Percentiles rank a stretch among this genome's conserved stretches.
Conservation (phyloP, 2,329 filamentous ascomycete species). For the Achaetomium macrosporum region DNA sequence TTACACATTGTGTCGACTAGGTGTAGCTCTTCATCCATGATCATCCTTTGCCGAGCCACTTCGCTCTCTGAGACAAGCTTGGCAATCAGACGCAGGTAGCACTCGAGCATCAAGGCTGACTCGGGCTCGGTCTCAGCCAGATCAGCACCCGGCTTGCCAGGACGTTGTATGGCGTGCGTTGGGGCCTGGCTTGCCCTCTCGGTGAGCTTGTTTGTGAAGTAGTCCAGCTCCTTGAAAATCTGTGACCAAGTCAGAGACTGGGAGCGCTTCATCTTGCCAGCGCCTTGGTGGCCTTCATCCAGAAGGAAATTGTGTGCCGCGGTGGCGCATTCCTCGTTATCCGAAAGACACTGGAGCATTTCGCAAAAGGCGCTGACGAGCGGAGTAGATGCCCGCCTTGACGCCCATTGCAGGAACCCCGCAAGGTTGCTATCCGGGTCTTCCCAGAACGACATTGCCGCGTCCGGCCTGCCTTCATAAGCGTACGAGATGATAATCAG, state of each 20-base stretch:
- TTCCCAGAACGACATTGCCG: slow-evolving; percentile 83
- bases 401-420: slow-evolving; percentile 96
- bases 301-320: slow-evolving; percentile 83
- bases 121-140: slow-evolving; percentile 81
- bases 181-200: slow-evolving; percentile 60
- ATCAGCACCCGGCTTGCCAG: slow-evolving; percentile 57
- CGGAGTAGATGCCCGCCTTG: slow-evolving; percentile 89
- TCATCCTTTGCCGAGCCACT: slow-evolving; percentile 65
- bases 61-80: slow-evolving; percentile 73
- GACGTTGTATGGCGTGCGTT: slow-evolving; percentile 41
- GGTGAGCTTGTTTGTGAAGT: slow-evolving; percentile 73
- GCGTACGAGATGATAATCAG: slow-evolving; percentile 87
- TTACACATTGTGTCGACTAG: slow-evolving; percentile 71
- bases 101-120: slow-evolving; percentile 92
- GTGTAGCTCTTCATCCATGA: slow-evolving; percentile 58
- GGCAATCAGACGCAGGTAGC: slow-evolving; percentile 81
- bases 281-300: slow-evolving; percentile 70
- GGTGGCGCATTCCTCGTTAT: slow-evolving; percentile 74
- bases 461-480: slow-evolving; percentile 79
- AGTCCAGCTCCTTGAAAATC: slow-evolving; percentile 83
- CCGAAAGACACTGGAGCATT: slow-evolving; percentile 84
- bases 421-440: slow-evolving; percentile 89
- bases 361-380: slow-evolving; percentile 94
- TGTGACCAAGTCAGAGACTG: slow-evolving; percentile 88
- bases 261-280: slow-evolving; percentile 73